Evolutionary conservation across 805 yeast genomes (phyloP), one percentile per base, ranked within the genome.

Genomic region (Yarrowia sp.): DNA sequence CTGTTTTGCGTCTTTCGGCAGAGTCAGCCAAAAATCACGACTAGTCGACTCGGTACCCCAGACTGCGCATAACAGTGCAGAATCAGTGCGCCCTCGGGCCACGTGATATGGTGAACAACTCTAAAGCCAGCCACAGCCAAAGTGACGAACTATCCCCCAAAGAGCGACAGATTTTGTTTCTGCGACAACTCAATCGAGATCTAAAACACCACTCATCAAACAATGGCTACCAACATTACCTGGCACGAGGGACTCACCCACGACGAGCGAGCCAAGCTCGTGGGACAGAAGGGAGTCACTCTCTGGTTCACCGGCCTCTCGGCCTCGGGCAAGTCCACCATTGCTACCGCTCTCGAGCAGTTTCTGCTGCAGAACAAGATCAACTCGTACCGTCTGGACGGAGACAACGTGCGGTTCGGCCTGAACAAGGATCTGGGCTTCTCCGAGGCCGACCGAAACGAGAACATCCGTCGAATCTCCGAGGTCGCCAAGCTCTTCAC

Each of bases 221-320:
- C 64, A 68, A 93, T 93, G 97, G 94, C 97, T 67, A 86, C 97
- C 41, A 93, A 93, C 73, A 90, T 93, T 74, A 91, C 97, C 67
- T 93, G 98, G 97, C 97, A 93, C 77, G 84, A 84, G 68, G 93
- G 94, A 71, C 78, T 93, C 68, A 85, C 94, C 21, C 90, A 87
- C 74, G 85, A 80, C 19, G 97, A 93, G 77, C 88, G 98, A 70
- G 76, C 82, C 51, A 76, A 73, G 27, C 76, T 88, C 62, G 83
- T 89, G 65, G 84, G 85, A 63, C 97, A 92, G 77, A 80, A 81
- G 56, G 98, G 98, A 51, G 86, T 88, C 63, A 93, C 98, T 21
- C 79, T 93, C 46, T 93, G 98, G 98, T 80, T 93, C 68, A 93
- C 98, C 13, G 98, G 98, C 5, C 80, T 93, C 65, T 88, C 96